Conservation (phyloP, 306 rosid genomes). For the Benincasa hispida region DNA sequence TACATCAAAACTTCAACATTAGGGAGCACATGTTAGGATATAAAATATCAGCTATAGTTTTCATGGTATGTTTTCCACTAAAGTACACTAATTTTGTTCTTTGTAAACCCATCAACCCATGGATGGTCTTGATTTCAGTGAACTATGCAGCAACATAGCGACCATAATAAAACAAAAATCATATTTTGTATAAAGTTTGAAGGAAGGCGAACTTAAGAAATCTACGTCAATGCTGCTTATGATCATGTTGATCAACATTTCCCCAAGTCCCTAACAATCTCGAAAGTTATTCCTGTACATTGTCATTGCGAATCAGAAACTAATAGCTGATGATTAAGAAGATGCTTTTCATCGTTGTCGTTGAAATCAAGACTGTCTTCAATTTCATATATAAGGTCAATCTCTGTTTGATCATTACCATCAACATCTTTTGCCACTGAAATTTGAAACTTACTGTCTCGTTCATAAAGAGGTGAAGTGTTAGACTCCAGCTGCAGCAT, state of each 20-base stretch:
- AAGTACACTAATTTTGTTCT: no score
- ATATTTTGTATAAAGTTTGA: no score
- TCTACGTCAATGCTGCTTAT: neutral
- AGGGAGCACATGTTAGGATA: no score
- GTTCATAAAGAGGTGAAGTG: neutral
- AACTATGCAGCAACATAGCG: no score
- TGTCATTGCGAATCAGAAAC: neutral
- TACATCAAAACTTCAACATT: no score
- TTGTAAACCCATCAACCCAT: no score
- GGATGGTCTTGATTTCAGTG: no score
- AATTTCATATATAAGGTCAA: conserved; percentile 21
- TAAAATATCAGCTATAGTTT: neutral
- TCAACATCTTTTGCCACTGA: neutral
- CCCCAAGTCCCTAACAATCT: neutral
- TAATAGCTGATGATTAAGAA: neutral
- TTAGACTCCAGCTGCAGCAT: neutral
- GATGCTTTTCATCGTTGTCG: neutral
- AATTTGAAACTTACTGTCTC: neutral
- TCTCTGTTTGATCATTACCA: conserved; percentile 37
- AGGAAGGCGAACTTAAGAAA: no score
- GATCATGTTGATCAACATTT: neutral
- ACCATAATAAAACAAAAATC: no score
- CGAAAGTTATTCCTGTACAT: neutral
- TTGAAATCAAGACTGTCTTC: neutral
- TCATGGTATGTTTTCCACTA: no score